Base-by-base conservation (phyloP, 2,329 filamentous ascomycete genomes). In the Trichoderma sp. region DNA sequence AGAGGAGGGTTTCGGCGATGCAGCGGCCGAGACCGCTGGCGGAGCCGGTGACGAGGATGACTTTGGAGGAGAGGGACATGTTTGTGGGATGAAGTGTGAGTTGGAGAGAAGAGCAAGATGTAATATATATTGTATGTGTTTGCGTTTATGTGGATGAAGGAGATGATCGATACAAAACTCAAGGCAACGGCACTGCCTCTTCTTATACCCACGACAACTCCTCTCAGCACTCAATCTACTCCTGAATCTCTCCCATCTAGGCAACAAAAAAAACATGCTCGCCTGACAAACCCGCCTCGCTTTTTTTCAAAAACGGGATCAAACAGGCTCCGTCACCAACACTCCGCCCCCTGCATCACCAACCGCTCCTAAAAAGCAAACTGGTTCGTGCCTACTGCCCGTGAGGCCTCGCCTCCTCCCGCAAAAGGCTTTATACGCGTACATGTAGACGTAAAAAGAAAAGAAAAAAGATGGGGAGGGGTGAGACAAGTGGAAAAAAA, bases 31-130 rank as follows among this genome's bases (percentile, higher is more conserved):
- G 73, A 5, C 79, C 79, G 56, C 76, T 74, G 10, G 73, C 76
- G 11, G 72, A 76, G 53, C 78, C 78, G 21, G 78, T 80, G 33
- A 80, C 73, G 56, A 79, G 72, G 53, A 74, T 75, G 0, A 75
- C 76, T 27, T 76, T 80, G 24, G 69, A 68, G 16, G 27, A 8
- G 58, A 69, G 70, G 3, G 71, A 67, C 71, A 72, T 72, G 37
- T 4, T 40, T n/a, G 4, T 14, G 4, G 1, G 13, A 40, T n/a
- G 40, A n/a, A n/a, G n/a, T n/a, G n/a, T n/a, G n/a, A n/a, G n/a
- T n/a, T n/a, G n/a, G n/a, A n/a, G 13, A 56, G 52, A 33, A 33
- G 53, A 33, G 27, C 3, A 2, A 0, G 37, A 33, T 56, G 6
- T 11, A 10, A 10, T 16, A 31, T 56, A 19, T 33, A 13, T 60